Evolutionary conservation across 495 filamentous ascomycete species (phyloP).

Genomic region (Niebla homalea): DNA sequence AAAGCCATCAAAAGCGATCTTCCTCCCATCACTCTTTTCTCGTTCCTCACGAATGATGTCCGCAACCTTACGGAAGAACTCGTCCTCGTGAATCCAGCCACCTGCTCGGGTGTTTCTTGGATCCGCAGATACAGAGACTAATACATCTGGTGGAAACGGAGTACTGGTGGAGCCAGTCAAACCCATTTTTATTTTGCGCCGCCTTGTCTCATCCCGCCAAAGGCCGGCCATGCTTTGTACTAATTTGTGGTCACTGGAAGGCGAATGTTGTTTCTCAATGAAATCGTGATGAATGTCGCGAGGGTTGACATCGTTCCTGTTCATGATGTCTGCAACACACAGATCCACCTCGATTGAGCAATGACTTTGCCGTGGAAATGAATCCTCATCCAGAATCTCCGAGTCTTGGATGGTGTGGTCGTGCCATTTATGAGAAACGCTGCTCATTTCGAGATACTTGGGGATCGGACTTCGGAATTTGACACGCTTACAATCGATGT

Average conservation of each 20-base stretch:
- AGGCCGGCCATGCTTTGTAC: slow-evolving; percentile 90
- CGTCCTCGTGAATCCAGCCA: slow-evolving; percentile 86
- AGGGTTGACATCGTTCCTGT: slow-evolving; percentile 57
- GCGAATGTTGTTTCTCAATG: slow-evolving; percentile 53
- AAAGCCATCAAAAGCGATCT: slow-evolving; percentile 50
- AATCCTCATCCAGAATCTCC: slow-evolving; percentile 42
- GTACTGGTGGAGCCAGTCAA: slow-evolving; percentile 47
- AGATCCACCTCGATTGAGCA: slow-evolving; percentile 84
- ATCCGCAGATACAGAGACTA: slow-evolving; percentile 78
- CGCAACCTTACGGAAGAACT: slow-evolving; percentile 52
- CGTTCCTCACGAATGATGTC: slow-evolving; percentile 50
- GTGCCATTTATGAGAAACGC: slow-evolving; percentile 62
- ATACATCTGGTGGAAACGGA: slow-evolving; percentile 63
- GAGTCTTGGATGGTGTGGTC: slow-evolving; percentile 47
- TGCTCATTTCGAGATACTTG: slow-evolving; percentile 41
- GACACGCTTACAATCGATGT: slow-evolving; percentile 56
- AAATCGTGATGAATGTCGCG: slow-evolving; percentile 81
- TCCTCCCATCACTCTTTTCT: slow-evolving; percentile 29
- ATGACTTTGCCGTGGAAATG: slow-evolving; percentile 66
- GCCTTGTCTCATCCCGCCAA: slow-evolving; percentile 80
- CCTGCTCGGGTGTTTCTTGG: slow-evolving; percentile 50
- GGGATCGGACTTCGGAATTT: slow-evolving; percentile 70
- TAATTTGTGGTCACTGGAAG: slow-evolving; percentile 55
- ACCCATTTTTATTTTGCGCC: slow-evolving; percentile 58
- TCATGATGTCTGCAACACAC: slow-evolving; percentile 76